Evolutionary conservation across 1,284 basidiomycete genomes (phyloP), one percentile per base, ranked within the genome.

Genomic region (Ceratorhiza oryzae-sativae): DNA sequence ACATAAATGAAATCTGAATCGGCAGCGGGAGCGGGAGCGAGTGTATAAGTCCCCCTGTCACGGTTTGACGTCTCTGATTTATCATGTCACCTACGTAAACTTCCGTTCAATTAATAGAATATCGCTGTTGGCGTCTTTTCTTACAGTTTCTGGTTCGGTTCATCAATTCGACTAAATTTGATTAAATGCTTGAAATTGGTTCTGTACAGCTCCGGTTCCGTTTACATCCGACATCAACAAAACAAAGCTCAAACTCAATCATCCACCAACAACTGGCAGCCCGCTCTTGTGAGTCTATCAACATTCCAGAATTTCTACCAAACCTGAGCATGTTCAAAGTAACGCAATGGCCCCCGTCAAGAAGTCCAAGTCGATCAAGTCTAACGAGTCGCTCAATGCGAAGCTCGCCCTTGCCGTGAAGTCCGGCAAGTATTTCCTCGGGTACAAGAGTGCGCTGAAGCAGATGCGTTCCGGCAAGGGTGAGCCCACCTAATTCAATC

Each of bases 391-490:
- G 80, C 97, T 99, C 86, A 89, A 96, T 80, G 89, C 95, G 79
- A 91, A 92, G 81, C 93, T 99, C 76, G 93, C 95, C 76, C 94
- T 99, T 79, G 96, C 98, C 80, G 96, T 98, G 83, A 98, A 99
- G 89, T 98, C 95, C 77, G 91, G 90, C 76, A 93, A 95, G 83
- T 97, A 93, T 88, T 86, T 87, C 72, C 86, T 97, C 76, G 95
- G 96, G 75, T 97, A 97, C 90, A 97, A 97, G 86, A 93, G 93
- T 76, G 94, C 97, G 71, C 87, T 99, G 79, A 98, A 98, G 89
- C 91, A 94, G 85, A 97, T 99, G 93, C 92, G 97, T 80, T 92
- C 85, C 78, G 97, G 97, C 82, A 98, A 98, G 88, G 94, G 95
- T 97, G 82, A 86, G 93, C 83, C 73, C 70, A 53, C 70, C 76